Percentiles rank a stretch among this genome's conserved stretches.
Conservation (phyloP, 805 yeast species). For the Deakozyma indianensis region DNA sequence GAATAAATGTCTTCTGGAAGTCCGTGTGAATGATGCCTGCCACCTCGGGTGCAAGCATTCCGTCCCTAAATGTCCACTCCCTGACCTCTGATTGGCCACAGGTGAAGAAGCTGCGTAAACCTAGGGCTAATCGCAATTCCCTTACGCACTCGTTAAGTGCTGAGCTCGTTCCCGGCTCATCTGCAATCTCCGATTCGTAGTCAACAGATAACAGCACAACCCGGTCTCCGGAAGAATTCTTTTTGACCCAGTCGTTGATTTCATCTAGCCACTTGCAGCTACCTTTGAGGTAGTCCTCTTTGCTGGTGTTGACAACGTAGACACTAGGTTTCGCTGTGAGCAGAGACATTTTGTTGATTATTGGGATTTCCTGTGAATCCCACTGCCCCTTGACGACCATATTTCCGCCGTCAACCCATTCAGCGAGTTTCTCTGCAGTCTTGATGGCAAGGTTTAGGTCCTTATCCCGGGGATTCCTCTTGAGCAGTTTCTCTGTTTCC, state of each 20-base stretch:
- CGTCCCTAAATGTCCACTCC: conserved; percentile 76
- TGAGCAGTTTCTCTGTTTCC: conserved; percentile 27
- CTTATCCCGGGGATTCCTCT: conserved; percentile 19
- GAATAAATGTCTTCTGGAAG: conserved; percentile 63
- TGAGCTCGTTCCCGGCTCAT: conserved; percentile 22
- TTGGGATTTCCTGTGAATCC: conserved; percentile 48
- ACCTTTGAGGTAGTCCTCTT: conserved; percentile 41
- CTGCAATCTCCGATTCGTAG: conserved; percentile 47
- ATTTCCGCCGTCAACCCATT: conserved; percentile 46
- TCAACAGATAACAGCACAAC: conserved; percentile 61
- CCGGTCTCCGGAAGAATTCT: conserved; percentile 51
- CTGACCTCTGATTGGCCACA: conserved; percentile 76
- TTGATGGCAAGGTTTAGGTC: neutral
- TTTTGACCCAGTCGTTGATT: conserved; percentile 52
- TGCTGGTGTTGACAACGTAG: conserved; percentile 58
- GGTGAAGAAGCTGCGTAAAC: conserved; percentile 71
- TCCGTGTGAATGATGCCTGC: conserved; percentile 87
- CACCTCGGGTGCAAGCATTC: conserved; percentile 73
- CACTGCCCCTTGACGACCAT: conserved; percentile 48
- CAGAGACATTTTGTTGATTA: conserved; percentile 57
- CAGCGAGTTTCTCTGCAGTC: conserved; percentile 14
- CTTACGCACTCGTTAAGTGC: conserved; percentile 50
- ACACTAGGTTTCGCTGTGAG: conserved; percentile 85
- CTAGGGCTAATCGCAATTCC: conserved; percentile 52
- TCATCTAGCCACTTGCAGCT: conserved; percentile 35